Evolutionary conservation across 176 grass and related monocot genomes (phyloP).

Genomic region (Juncus effusus): DNA sequence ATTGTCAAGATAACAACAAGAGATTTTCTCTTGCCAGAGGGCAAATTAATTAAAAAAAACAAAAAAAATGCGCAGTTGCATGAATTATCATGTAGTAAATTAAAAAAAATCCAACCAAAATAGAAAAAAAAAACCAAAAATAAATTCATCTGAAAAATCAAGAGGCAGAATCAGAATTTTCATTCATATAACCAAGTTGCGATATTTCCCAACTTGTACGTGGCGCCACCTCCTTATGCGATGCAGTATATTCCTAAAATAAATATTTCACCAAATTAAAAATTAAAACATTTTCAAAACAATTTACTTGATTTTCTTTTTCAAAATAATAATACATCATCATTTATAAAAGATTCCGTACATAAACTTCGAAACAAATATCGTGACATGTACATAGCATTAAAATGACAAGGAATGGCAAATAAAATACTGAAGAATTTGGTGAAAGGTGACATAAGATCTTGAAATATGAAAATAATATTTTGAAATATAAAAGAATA

Average conservation of each 20-base stretch:
- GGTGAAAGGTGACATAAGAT: conserved; percentile 7
- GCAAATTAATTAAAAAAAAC: conserved; percentile 14
- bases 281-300: not conserved
- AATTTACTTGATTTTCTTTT: too few relatives aligned
- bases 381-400: too few relatives aligned
- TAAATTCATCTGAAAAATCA: conserved; percentile 2
- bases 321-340: too few relatives aligned
- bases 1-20: conserved; percentile 3
- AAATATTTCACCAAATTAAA: not conserved
- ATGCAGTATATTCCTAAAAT: conserved; percentile 68
- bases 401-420: too few relatives aligned
- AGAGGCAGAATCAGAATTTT: conserved; percentile 31
- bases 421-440: conserved; percentile 7
- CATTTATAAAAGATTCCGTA: too few relatives aligned
- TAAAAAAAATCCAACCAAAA: conserved; percentile 4
- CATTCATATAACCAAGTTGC: conserved; percentile 52
- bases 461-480: not conserved
- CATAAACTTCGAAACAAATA: too few relatives aligned
- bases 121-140: not conserved
- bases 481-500: not conserved
- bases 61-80: conserved; percentile 20
- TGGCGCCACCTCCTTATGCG: conserved; percentile 66
- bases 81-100: conserved; percentile 9
- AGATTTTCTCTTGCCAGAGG: conserved; percentile 14
- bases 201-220: conserved; percentile 76